phyloP scores from a whole-genome alignment of 148 eudicot genomes.

The Rhododendron vialii region DNA sequence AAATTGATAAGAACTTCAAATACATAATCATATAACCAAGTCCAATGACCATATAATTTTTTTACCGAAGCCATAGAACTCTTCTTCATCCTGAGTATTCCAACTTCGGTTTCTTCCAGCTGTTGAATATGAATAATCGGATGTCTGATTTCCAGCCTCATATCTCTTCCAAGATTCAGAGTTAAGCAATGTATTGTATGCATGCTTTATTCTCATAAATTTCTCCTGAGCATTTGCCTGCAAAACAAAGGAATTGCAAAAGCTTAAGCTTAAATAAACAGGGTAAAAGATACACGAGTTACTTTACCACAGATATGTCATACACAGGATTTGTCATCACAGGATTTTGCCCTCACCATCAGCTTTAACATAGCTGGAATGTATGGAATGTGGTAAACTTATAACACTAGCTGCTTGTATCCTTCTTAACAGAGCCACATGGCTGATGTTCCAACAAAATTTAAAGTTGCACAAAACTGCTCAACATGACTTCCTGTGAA shows the following conservation, averaged over 20 bases:
- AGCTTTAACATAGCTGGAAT: neutral
- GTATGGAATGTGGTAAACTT: no score
- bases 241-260: conserved; percentile 5
- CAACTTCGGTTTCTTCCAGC: conserved; percentile 45
- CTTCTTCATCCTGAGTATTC: conserved; percentile 63
- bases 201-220: conserved; percentile 97
- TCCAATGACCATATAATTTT: conserved; percentile 1
- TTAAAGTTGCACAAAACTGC: neutral
- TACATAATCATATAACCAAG: neutral
- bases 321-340: neutral
- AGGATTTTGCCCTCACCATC: neutral
- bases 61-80: conserved; percentile 92
- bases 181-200: conserved; percentile 76
- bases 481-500: neutral
- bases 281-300: neutral
- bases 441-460: neutral
- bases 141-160: conserved; percentile 40
- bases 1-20: neutral
- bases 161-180: conserved; percentile 61
- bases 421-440: neutral
- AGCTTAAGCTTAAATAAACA: neutral
- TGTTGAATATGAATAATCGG: conserved; percentile 56
- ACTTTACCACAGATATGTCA: neutral
- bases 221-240: conserved; percentile 92
- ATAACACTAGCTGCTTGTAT: neutral